A percentile compares a stretch with the other conserved stretches of the same genome.
These are phyloP conservation scores for Bromus sterilis DNA, from an alignment of 176 grass and related monocot genomes.

Conservation along the genomic window DNA sequence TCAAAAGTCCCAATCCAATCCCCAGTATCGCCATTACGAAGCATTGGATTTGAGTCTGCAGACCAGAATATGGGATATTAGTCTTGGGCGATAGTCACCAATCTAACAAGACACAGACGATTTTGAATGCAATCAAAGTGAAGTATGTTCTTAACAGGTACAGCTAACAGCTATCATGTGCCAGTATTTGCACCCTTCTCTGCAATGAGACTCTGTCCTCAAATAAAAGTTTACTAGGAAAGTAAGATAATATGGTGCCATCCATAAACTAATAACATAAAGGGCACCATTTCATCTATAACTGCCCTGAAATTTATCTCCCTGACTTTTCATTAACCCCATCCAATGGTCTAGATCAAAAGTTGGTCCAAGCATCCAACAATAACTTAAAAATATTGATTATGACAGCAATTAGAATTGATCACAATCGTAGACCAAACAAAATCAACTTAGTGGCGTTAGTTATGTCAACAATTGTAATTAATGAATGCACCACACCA, in stretches of 20 bases:
- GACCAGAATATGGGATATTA: slow-evolving; percentile 6
- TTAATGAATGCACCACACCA: background rate
- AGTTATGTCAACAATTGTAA: background rate
- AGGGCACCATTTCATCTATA: background rate
- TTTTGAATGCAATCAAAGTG: background rate
- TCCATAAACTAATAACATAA: background rate
- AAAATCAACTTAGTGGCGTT: background rate
- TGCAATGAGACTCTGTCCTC: background rate
- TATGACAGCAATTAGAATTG: background rate
- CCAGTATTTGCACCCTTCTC: background rate
- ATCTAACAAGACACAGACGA: background rate
- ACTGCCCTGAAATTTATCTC: background rate
- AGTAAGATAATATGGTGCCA: background rate
- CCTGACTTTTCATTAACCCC: background rate
- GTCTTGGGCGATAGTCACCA: background rate
- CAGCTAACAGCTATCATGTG: background rate
- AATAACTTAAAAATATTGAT: background rate
- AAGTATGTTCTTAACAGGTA: background rate
- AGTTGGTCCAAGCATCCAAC: background rate
- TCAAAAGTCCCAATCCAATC: slow-evolving; percentile 99
- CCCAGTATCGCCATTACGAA: slow-evolving; percentile 97
- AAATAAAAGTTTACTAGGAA: background rate
- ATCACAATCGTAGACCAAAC: background rate
- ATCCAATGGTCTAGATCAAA: background rate
- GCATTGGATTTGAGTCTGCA: slow-evolving; percentile 91